Conservation (phyloP, 352 stramenopile genomes). For the Phytophthora boehmeriae region DNA sequence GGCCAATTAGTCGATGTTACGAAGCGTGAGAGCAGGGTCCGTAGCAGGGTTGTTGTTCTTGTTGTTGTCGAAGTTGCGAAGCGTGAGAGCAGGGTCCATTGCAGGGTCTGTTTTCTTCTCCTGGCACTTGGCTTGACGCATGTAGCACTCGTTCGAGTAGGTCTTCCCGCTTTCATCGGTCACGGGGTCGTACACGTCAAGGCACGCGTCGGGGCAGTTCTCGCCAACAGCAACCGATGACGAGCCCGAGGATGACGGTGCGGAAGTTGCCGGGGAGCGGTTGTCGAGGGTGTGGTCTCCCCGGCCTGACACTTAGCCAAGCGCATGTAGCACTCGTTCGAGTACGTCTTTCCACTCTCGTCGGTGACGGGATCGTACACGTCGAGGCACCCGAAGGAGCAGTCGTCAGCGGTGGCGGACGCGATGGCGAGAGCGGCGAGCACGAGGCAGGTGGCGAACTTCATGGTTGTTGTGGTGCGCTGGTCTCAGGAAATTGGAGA, state of each 20-base stretch:
- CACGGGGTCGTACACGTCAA: conserved; percentile 29
- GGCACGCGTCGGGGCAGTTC: conserved; percentile 13
- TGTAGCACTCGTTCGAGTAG: conserved; percentile 48
- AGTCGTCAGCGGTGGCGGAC: background rate
- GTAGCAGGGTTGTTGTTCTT: too few relatives aligned
- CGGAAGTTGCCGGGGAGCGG: too few relatives aligned
- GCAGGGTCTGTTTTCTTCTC: conserved; percentile 3
- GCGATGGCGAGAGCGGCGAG: conserved; percentile 12
- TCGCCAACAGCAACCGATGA: background rate
- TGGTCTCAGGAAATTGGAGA: conserved; percentile 12
- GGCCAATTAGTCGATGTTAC: too few relatives aligned
- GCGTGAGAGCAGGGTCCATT: background rate
- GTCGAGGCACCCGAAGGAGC: conserved; percentile 25
- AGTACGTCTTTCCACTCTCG: conserved; percentile 47
- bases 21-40: too few relatives aligned
- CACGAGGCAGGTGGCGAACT: conserved; percentile 13
- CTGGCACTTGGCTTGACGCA: conserved; percentile 37
- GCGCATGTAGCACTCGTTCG: conserved; percentile 37
- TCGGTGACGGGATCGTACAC: conserved; percentile 41
- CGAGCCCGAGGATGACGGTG: conserved; percentile 13
- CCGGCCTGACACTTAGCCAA: conserved; percentile 25
- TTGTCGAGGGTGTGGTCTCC: too few relatives aligned
- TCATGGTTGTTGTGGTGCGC: conserved; percentile 14
- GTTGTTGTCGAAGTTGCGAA: too few relatives aligned
- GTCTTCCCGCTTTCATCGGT: conserved; percentile 37